Conservation (phyloP, 2,329 filamentous ascomycete genomes). For the Ophiognomonia clavigignenti-juglandacearum region DNA sequence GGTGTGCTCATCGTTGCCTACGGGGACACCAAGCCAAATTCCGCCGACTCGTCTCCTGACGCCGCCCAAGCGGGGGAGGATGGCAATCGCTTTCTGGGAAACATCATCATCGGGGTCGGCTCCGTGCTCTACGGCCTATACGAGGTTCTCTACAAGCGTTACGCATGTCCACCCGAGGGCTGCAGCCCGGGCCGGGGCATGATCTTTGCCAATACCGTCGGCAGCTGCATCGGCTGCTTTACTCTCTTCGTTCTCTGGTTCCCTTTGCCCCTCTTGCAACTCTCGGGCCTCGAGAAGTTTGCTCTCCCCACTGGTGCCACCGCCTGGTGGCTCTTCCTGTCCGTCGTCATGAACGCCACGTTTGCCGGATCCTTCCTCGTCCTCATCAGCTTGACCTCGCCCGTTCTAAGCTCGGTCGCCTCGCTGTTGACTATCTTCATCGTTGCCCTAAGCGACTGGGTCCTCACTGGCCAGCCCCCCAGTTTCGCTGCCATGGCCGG, state of each 20-base stretch:
- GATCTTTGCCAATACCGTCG: constrained; percentile 92
- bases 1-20: constrained; percentile 96
- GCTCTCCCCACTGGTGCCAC: constrained; percentile 73
- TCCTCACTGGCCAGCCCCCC: constrained; percentile 72
- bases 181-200: constrained; percentile 81
- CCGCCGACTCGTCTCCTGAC: constrained; percentile 9
- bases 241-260: constrained; percentile 88
- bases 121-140: constrained; percentile 94
- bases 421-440: constrained; percentile 95
- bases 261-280: constrained; percentile 78
- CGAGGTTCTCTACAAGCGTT: constrained; percentile 92
- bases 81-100: constrained; percentile 70
- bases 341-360: constrained; percentile 79
- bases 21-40: constrained; percentile 60
- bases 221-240: constrained; percentile 79
- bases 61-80: constrained; percentile 19
- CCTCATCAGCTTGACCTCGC: constrained; percentile 86
- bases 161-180: constrained; percentile 88
- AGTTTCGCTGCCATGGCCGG: constrained; percentile 72
- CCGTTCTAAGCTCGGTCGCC: constrained; percentile 87
- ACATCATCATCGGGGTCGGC: constrained; percentile 85
- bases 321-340: constrained; percentile 74
- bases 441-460: constrained; percentile 86
- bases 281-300: constrained; percentile 74
- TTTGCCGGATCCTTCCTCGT: constrained; percentile 94